Evolutionary conservation across 176 grass and related monocot genomes (phyloP), one percentile per base, ranked within the genome.

Genomic region (Aechmea fasciata): DNA sequence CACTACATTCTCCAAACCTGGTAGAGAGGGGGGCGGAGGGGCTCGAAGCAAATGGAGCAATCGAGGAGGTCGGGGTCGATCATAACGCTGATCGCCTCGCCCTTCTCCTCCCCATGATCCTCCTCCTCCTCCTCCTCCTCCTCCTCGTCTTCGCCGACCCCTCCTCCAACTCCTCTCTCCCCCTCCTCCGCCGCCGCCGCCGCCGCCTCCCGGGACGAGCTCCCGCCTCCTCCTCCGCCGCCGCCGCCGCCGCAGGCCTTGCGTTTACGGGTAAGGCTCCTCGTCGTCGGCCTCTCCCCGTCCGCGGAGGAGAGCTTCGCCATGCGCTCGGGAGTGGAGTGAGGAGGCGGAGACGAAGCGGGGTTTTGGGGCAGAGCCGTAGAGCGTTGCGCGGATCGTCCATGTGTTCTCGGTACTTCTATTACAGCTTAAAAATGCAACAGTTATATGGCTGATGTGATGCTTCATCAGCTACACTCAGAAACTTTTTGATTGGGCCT

Each of bases 21-120:
- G 68, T 84, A 86, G 15, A 96, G 85, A 5, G 91, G 91, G 49
- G 88, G 80, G 22, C 69, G 48, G 52, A 96, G 74, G 49, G 85
- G 72, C 54, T 91, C 72, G 69, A 82, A 91, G 85, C 83, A 96
- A 71, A 91, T 82, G 79, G 85, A 80, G 78, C 91, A 96, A 48
- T 91, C 88, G 0, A 96, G 88, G 49, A 83, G 2, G 52, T 91
- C 83, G 11, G 88, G 68, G 71, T 96, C 87, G 49, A 88, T 96
- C 50, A 64, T 77, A 49, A 88, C 88, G 64, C 63, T 80, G 6
- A 89, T 79, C 11, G 41, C 82, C n/a, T 49, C 69, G 2, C 52
- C 74, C 48, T 23, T 63, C 57, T 68, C 64, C 1, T 59, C 66
- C 17, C 47, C 22, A 11, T 48, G 7, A 19, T 64, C 17, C 48